phyloP scores from a whole-genome alignment of 495 filamentous ascomycete species.

The Daldinia caldariorum region DNA sequence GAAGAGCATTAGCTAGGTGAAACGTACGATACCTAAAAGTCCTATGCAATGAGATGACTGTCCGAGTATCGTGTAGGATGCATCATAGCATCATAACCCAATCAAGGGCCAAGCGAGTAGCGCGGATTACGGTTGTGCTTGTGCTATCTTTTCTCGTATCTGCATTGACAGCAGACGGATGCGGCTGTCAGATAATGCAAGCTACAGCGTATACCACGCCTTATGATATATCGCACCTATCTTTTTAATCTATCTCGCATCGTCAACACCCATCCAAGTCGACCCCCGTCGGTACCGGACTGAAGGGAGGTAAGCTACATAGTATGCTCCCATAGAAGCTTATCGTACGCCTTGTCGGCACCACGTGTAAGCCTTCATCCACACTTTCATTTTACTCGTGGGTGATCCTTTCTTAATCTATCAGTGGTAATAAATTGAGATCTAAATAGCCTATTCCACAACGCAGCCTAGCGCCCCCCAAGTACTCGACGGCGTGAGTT shows the following conservation, averaged over 20 bases:
- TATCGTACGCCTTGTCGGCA: not conserved
- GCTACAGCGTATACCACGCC: slow-evolving; percentile 17
- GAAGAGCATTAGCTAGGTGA: slow-evolving; percentile 2
- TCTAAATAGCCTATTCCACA: not conserved
- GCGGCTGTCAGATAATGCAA: slow-evolving; percentile 43
- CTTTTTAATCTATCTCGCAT: slow-evolving; percentile 5
- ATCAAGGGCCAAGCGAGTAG: slow-evolving; percentile 30
- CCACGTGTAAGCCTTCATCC: slow-evolving; percentile 11
- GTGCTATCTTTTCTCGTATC: slow-evolving; percentile 40
- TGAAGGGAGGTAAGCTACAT: slow-evolving; percentile 13
- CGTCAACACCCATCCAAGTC: slow-evolving; percentile 19
- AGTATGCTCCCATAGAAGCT: not conserved
- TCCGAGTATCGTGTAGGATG: slow-evolving; percentile 17
- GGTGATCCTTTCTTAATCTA: not conserved
- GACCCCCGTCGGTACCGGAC: slow-evolving; percentile 15
- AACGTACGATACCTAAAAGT: too few species aligned
- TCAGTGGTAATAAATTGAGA: not conserved
- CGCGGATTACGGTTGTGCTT: slow-evolving; percentile 8
- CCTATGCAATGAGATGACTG: slow-evolving; percentile 18
- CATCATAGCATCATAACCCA: slow-evolving; percentile 3
- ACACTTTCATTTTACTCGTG: slow-evolving; percentile 16
- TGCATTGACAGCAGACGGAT: slow-evolving; percentile 42
- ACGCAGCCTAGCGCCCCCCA: not conserved
- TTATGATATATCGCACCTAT: slow-evolving; percentile 26
- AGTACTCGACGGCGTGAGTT: not conserved